Evolutionary conservation across 495 filamentous ascomycete genomes (phyloP).

Genomic region (Aspergillus nanangensis): DNA sequence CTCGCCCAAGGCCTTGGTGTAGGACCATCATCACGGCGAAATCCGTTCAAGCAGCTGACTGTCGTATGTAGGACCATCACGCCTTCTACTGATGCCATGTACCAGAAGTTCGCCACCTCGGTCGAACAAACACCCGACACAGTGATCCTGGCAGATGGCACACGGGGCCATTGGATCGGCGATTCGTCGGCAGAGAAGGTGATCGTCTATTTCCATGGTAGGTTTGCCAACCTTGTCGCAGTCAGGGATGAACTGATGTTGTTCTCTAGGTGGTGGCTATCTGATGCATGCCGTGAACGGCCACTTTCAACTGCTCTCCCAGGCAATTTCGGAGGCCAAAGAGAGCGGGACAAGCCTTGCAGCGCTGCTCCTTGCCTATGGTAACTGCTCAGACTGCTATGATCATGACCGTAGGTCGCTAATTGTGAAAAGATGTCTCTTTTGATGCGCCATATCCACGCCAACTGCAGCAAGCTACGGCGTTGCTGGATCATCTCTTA

Average conservation of each 20-base stretch:
- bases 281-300: constrained; percentile 1
- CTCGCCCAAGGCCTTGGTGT: neutral
- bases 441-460: constrained; percentile 3
- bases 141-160: constrained; percentile 37
- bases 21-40: neutral
- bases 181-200: constrained; percentile 36
- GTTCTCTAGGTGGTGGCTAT: neutral
- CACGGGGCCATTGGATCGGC: constrained; percentile 48
- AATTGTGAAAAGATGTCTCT: neutral
- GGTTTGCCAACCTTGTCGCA: neutral
- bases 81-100: constrained; percentile 1
- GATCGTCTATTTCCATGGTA: constrained; percentile 48
- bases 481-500: constrained; percentile 1
- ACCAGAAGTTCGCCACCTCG: neutral
- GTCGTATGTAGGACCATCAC: neutral
- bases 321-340: neutral
- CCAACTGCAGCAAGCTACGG: constrained; percentile 4
- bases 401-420: neutral
- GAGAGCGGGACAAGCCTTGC: neutral
- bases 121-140: constrained; percentile 28
- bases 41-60: neutral
- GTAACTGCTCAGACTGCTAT: neutral
- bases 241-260: neutral
- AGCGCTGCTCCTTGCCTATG: constrained; percentile 2
- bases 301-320: constrained; percentile 2